Percentiles rank a stretch among this genome's conserved stretches.
These are phyloP conservation scores for Trichoderma cornu-damae DNA, from an alignment of 2,329 filamentous ascomycete genomes.

Conservation along the genomic window DNA sequence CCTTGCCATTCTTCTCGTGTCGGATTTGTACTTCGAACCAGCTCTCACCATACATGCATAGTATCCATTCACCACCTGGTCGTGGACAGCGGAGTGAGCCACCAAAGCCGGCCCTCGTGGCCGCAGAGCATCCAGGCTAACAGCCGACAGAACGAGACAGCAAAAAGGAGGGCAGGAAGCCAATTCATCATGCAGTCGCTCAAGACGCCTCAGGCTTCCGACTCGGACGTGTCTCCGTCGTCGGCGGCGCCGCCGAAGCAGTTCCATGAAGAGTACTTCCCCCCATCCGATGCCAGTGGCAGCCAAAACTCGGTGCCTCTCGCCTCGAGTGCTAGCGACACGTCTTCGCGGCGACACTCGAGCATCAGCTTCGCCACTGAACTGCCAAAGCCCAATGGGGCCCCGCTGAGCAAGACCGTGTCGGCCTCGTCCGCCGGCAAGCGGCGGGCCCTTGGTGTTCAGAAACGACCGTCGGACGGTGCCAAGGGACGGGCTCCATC, in stretches of 20 bases:
- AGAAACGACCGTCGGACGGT: conserved; percentile 34
- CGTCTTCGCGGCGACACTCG: conserved; percentile 30
- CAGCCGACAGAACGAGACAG: neutral
- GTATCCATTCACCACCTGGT: too few relatives aligned
- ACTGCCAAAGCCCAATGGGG: conserved; percentile 26
- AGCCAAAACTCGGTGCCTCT: conserved; percentile 11
- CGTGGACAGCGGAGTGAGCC: neutral
- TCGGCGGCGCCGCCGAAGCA: conserved; percentile 26
- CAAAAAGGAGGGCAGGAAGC: neutral
- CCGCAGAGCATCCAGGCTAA: too few relatives aligned
- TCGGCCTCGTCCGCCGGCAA: conserved; percentile 7
- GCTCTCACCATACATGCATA: neutral
- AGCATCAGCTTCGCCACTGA: conserved; percentile 35
- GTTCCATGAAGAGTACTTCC: conserved; percentile 18
- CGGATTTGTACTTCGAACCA: neutral
- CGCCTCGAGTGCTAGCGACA: conserved; percentile 21
- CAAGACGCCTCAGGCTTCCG: conserved; percentile 31
- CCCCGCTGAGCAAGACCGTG: conserved; percentile 33
- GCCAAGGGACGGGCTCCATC: conserved; percentile 44
- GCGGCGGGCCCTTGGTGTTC: conserved; percentile 7
- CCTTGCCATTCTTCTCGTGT: neutral
- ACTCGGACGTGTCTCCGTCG: conserved; percentile 42
- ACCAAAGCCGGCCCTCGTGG: neutral
- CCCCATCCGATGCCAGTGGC: neutral
- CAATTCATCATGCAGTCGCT: conserved; percentile 22